Evolutionary conservation across 78 protist species (phyloP).

Genomic region (Pigoraptor vietnamica): DNA sequence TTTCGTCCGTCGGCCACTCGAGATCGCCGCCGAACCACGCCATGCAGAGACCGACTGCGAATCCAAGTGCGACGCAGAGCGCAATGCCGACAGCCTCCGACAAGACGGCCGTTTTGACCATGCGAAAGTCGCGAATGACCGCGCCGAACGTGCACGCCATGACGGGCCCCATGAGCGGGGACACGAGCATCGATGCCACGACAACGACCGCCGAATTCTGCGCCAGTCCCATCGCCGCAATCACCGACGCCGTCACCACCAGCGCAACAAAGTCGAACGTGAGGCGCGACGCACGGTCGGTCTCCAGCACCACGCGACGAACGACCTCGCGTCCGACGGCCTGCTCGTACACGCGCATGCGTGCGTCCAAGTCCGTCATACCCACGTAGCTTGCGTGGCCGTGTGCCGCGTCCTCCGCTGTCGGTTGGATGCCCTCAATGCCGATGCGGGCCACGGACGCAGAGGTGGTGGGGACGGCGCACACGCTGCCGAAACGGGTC

Average conservation of each 20-base stretch:
- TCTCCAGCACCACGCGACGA: neutral
- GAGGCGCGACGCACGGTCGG: neutral
- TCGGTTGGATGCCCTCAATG: neutral
- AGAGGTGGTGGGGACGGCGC: neutral
- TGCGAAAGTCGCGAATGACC: neutral
- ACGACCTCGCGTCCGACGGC: neutral
- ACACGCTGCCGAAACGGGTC: neutral
- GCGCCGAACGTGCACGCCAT: slow-evolving; percentile 11
- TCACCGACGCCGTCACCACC: neutral
- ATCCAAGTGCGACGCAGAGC: neutral
- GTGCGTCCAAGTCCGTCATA: neutral
- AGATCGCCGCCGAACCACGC: neutral
- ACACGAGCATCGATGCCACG: slow-evolving; percentile 39
- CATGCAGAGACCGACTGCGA: neutral
- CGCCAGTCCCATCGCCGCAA: slow-evolving; percentile 25
- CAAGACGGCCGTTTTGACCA: neutral
- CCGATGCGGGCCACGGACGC: neutral
- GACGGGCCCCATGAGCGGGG: slow-evolving; percentile 45
- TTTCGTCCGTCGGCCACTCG: slow-evolving; percentile 5
- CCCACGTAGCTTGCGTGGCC: neutral
- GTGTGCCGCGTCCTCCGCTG: neutral
- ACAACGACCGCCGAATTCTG: slow-evolving; percentile 17
- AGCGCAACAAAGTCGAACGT: neutral
- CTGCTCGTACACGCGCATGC: neutral
- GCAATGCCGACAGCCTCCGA: neutral